Evolutionary conservation across 2,329 filamentous ascomycete species (phyloP).

Genomic region (Exophiala viscosa): DNA sequence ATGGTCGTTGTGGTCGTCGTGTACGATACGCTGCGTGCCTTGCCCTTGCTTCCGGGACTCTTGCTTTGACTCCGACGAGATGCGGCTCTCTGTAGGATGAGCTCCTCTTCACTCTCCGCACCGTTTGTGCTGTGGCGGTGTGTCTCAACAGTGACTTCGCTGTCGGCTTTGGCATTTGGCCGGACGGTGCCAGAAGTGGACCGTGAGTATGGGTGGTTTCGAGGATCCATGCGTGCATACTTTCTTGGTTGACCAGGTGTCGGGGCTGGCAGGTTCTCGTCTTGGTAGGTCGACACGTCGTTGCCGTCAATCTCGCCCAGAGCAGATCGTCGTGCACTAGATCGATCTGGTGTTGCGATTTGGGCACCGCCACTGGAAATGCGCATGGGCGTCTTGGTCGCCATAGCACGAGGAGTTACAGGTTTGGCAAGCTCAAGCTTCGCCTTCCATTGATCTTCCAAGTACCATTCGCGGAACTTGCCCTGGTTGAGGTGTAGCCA

Average conservation of each 20-base stretch:
- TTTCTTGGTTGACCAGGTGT: slow-evolving; percentile 95
- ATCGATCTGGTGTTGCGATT: slow-evolving; percentile 71
- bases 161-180: slow-evolving; percentile 38
- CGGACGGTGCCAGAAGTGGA: slow-evolving; percentile 47
- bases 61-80: slow-evolving; percentile 45
- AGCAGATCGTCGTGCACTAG: slow-evolving; percentile 60
- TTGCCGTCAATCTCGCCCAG: slow-evolving; percentile 94
- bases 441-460: slow-evolving; percentile 73
- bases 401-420: slow-evolving; percentile 50
- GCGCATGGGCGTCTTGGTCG: slow-evolving; percentile 57
- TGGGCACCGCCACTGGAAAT: slow-evolving; percentile 60
- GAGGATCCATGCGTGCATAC: slow-evolving; percentile 69
- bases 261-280: slow-evolving; percentile 89
- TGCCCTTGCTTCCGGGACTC: slow-evolving; percentile 27
- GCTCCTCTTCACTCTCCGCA: slow-evolving; percentile 76
- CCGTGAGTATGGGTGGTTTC: slow-evolving; percentile 69
- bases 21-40: slow-evolving; percentile 30
- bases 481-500: slow-evolving; percentile 98
- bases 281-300: slow-evolving; percentile 61
- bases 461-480: slow-evolving; percentile 98
- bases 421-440: slow-evolving; percentile 66
- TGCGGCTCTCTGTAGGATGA: slow-evolving; percentile 69
- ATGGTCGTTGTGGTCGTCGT: slow-evolving; percentile 29
- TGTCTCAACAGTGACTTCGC: slow-evolving; percentile 53
- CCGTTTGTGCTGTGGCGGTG: slow-evolving; percentile 58